Evolutionary conservation across 1,284 basidiomycete species (phyloP).

Genomic region (Microbotryum violaceum): DNA sequence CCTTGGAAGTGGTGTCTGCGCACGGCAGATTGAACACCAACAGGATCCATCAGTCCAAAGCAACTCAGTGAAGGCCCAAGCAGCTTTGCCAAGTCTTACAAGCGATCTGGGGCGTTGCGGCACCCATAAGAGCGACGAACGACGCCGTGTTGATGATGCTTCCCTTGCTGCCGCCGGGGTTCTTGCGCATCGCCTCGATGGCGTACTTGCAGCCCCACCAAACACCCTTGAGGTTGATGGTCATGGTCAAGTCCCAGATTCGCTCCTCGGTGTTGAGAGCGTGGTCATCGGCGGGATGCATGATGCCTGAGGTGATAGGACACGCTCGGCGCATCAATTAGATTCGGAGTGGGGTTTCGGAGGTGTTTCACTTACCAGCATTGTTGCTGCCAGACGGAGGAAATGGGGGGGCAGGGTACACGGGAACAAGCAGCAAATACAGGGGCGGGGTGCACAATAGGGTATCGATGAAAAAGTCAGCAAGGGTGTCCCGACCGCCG

Average conservation of each 20-base stretch:
- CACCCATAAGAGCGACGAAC: slow-evolving; percentile 86
- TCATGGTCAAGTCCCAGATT: slow-evolving; percentile 59
- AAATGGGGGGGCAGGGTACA: neutral
- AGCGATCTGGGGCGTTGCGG: slow-evolving; percentile 90
- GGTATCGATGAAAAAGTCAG: no score
- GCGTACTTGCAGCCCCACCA: slow-evolving; percentile 99
- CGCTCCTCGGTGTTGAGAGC: slow-evolving; percentile 90
- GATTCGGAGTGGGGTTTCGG: neutral
- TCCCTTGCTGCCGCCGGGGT: slow-evolving; percentile 73
- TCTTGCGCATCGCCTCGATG: slow-evolving; percentile 87
- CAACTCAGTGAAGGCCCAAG: neutral
- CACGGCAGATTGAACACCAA: slow-evolving; percentile 5
- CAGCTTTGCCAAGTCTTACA: slow-evolving; percentile 52
- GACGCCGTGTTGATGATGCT: slow-evolving; percentile 96
- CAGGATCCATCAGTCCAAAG: neutral
- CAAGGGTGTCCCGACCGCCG: no score
- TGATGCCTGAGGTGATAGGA: slow-evolving; percentile 56
- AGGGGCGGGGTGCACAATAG: no score
- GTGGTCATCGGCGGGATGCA: slow-evolving; percentile 90
- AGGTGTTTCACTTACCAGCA: slow-evolving; percentile 51
- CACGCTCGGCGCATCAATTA: slow-evolving; percentile 2
- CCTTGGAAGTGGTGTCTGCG: slow-evolving; percentile 75
- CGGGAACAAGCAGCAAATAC: neutral
- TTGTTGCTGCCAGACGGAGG: slow-evolving; percentile 52
- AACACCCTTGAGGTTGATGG: slow-evolving; percentile 91